Evolutionary conservation across 441 rosid genomes (phyloP).

Genomic region (Gossypium trilobum): DNA sequence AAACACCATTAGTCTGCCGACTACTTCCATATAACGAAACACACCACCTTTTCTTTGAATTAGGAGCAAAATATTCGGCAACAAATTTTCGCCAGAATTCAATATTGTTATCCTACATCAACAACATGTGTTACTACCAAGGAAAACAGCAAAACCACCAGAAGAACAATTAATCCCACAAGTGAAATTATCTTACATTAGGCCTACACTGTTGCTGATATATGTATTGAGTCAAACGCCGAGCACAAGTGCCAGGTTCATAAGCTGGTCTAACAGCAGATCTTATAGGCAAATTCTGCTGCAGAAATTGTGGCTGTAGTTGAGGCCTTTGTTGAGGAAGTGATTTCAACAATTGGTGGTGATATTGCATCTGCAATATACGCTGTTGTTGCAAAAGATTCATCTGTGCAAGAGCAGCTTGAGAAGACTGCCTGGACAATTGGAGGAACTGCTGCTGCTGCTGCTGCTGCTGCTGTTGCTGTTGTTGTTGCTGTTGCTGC

Average conservation of each 20-base stretch:
- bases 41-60: slow-evolving; percentile 56
- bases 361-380: slow-evolving; percentile 29
- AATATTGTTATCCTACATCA: slow-evolving; percentile 46
- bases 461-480: slow-evolving; percentile 22
- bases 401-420: slow-evolving; percentile 27
- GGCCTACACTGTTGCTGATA: slow-evolving; percentile 34
- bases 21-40: slow-evolving; percentile 55
- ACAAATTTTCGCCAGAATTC: slow-evolving; percentile 59
- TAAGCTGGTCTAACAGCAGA: slow-evolving; percentile 25
- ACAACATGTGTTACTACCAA: background rate
- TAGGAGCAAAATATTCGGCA: slow-evolving; percentile 48
- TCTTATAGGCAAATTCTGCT: slow-evolving; percentile 26
- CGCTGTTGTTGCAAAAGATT: slow-evolving; percentile 32
- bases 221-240: slow-evolving; percentile 32
- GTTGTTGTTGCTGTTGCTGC: too few relatives aligned
- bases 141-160: background rate
- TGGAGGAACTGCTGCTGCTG: slow-evolving; percentile 27
- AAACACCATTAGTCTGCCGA: slow-evolving; percentile 53
- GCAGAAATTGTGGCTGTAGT: slow-evolving; percentile 26
- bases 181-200: slow-evolving; percentile 20
- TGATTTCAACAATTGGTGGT: slow-evolving; percentile 25
- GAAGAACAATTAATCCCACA: background rate
- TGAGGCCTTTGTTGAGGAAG: slow-evolving; percentile 28
- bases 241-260: slow-evolving; percentile 39
- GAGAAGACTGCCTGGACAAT: slow-evolving; percentile 28